Conservation (phyloP, 768 basidiomycete species). For the Phanerodontia chrysosporium region DNA sequence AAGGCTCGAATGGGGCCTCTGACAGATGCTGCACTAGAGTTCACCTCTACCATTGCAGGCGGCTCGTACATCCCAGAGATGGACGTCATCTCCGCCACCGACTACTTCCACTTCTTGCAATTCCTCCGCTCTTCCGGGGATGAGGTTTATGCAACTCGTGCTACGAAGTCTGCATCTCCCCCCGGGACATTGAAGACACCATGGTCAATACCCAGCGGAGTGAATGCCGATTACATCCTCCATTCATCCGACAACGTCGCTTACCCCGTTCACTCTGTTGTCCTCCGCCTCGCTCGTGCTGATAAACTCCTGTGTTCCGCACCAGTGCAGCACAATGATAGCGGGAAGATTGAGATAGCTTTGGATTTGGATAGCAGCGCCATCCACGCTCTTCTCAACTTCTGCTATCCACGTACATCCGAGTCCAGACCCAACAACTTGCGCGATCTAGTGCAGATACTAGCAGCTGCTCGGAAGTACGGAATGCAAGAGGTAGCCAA, state of each 20-base stretch:
- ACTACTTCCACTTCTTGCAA: background rate
- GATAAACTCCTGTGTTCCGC: background rate
- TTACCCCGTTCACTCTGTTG: background rate
- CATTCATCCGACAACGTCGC: background rate
- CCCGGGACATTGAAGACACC: background rate
- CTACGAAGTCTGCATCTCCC: background rate
- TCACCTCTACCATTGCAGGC: background rate
- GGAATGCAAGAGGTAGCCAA: background rate
- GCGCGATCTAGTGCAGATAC: background rate
- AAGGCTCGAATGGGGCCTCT: background rate
- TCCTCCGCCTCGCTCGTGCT: background rate
- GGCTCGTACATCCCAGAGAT: background rate
- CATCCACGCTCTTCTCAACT: background rate
- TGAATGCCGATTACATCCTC: background rate
- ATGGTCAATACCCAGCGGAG: too few species aligned
- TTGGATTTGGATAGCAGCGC: background rate
- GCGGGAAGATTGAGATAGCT: background rate
- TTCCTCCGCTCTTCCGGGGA: background rate
- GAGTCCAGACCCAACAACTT: background rate
- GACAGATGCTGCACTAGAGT: constrained; percentile 8
- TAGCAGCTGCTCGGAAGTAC: background rate
- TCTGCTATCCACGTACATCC: background rate
- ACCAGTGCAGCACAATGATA: background rate
- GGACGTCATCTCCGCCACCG: background rate
- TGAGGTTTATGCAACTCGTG: background rate